Base-by-base conservation (phyloP, 208 protist genomes). In the Strigomonas galati region DNA sequence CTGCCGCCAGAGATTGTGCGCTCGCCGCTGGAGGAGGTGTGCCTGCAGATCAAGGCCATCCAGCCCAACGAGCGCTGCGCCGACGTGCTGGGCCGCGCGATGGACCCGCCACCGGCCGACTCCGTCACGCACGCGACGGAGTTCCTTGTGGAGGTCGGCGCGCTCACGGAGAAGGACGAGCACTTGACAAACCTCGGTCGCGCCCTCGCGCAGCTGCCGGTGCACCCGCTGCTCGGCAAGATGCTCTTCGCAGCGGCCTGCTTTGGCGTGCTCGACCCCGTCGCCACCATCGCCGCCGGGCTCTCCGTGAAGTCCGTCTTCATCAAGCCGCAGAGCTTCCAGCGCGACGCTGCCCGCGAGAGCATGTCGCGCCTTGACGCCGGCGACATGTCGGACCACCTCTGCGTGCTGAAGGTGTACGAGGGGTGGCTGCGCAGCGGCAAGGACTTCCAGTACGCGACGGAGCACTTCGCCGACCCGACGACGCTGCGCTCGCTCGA, bases 1-100 rank as follows among this genome's bases (percentile, higher is more conserved):
- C 80, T 94, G 15, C 72, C 80, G 19, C 96, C 96, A 14, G 92
- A 98, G 67, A 98, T 98, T 55, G 61, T 97, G 56, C 87, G 95
- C 23, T 85, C 82, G 14, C 86, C 94, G 35, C 76, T 98, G 12
- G 80, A 90, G 30, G 79, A 87, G 62, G 81, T 98, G 43, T 93
- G 92, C 69, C 80, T 98, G 57, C 85, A 91, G 55, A 54, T 97
- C 28, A 96, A 97, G 46, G 77, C 80, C 10, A 86, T 97, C 51
- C 77, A 81, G 26, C 74, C 92, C 21, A 67, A 84, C 27, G 88
- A 98, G 48, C 67, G 64, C n/a, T 89, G 85, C 53, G 80, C 83
- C 32, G 51, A 83, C 24, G 87, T 97, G 17, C 74, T 98, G 35
- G 69, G 79, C 44, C 84, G 85, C 23, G 91, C 88, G 48, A 76